Evolutionary conservation across 2,329 filamentous ascomycete species (phyloP).

Genomic region (Xenoacremonium recifei): DNA sequence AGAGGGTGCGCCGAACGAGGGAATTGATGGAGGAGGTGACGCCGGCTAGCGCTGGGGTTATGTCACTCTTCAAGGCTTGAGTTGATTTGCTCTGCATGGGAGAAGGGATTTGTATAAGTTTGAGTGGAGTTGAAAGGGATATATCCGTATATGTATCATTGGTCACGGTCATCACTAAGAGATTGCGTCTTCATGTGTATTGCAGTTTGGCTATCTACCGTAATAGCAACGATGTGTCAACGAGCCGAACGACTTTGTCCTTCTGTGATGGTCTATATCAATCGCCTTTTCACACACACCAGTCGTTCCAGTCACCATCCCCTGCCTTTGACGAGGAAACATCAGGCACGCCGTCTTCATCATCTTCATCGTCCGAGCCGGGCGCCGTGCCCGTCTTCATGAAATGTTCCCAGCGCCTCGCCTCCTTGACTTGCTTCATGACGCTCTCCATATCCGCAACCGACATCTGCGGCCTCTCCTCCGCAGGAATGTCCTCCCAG

Average conservation of each 20-base stretch:
- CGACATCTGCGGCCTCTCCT: constrained; percentile 27
- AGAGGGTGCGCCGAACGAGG: constrained; percentile 48
- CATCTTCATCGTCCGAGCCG: constrained; percentile 22
- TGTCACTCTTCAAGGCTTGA: constrained; percentile 41
- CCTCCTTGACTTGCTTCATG: constrained; percentile 21
- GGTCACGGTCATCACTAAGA: constrained; percentile 6
- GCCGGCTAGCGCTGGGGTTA: constrained; percentile 33
- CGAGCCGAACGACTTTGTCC: too few relatives aligned
- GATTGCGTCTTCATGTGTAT: constrained; percentile 17
- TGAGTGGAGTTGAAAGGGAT: background rate
- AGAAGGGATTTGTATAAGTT: constrained; percentile 7
- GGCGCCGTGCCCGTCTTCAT: constrained; percentile 26
- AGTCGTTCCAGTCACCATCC: constrained; percentile 1
- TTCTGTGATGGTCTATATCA: background rate
- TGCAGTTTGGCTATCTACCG: constrained; percentile 10
- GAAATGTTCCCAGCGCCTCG: constrained; percentile 26
- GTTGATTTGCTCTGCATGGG: constrained; percentile 2
- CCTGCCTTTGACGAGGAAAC: too few relatives aligned
- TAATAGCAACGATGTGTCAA: constrained; percentile 7
- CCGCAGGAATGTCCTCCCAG: constrained; percentile 31
- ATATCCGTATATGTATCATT: constrained; percentile 7
- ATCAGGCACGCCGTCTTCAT: constrained; percentile 6
- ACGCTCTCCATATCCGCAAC: constrained; percentile 17
- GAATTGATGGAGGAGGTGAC: constrained; percentile 51
- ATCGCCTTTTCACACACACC: background rate